Percentiles rank a stretch among this genome's conserved stretches.
Conservation (phyloP, 2,329 filamentous ascomycete genomes). For the Sphaerulina musiva region DNA sequence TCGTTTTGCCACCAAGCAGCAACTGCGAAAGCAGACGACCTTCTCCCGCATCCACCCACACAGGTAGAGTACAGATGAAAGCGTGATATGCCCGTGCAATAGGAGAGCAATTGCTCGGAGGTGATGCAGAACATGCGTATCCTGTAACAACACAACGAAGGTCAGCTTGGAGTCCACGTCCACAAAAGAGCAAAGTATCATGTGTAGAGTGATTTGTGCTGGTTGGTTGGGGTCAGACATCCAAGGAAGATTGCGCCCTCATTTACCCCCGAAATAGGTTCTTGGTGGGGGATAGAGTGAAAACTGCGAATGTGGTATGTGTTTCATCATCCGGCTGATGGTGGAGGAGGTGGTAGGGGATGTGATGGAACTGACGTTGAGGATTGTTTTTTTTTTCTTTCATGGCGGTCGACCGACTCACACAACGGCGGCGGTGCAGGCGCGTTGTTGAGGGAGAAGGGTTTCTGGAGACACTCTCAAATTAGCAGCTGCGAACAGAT, state of each 20-base stretch:
- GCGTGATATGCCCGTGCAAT: neutral
- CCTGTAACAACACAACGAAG: neutral
- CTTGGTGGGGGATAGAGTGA: conserved; percentile 53
- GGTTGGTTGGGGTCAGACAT: conserved; percentile 33
- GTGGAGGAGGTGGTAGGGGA: neutral
- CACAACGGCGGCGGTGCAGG: neutral
- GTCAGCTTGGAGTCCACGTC: neutral
- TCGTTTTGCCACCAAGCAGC: neutral
- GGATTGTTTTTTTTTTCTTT: neutral
- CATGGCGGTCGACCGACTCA: neutral
- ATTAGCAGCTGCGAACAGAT: conserved; percentile 4
- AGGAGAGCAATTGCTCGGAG: neutral
- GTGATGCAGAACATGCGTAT: neutral
- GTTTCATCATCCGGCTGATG: conserved; percentile 32
- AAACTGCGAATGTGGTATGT: conserved; percentile 79
- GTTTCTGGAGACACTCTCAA: neutral
- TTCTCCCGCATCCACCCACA: conserved; percentile 1
- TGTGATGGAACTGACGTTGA: neutral
- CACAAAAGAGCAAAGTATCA: neutral
- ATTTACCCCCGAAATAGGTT: conserved; percentile 35
- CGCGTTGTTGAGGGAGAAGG: neutral
- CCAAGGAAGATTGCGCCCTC: conserved; percentile 39
- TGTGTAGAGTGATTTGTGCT: neutral
- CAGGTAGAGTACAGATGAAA: conserved; percentile 5
- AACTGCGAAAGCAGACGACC: neutral